Evolutionary conservation across 306 rosid genomes (phyloP).

Genomic region (Albizia julibrissin): DNA sequence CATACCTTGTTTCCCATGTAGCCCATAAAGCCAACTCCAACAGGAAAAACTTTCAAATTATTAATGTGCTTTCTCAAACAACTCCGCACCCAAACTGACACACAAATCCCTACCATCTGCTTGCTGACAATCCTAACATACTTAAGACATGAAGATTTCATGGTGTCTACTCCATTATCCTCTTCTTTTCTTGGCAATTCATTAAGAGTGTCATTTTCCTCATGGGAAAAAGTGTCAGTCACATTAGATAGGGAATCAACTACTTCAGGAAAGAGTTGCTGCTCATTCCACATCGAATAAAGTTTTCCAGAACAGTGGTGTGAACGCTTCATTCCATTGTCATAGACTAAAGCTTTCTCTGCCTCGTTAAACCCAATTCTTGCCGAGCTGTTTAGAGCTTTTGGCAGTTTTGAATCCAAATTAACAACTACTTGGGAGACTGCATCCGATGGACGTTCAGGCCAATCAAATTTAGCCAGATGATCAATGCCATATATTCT

Average conservation of each 20-base stretch:
- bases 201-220: slow-evolving; percentile 54
- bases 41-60: slow-evolving; percentile 84
- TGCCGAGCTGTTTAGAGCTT: slow-evolving; percentile 68
- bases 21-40: slow-evolving; percentile 97
- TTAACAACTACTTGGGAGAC: slow-evolving; percentile 49
- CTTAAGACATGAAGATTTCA: slow-evolving; percentile 38
- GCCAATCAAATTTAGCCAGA: slow-evolving; percentile 74
- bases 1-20: slow-evolving; percentile 96
- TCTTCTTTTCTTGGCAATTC: slow-evolving; percentile 44
- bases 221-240: slow-evolving; percentile 51
- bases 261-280: slow-evolving; percentile 43
- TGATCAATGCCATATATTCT: slow-evolving; percentile 62
- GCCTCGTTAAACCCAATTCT: slow-evolving; percentile 52
- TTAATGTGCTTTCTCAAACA: slow-evolving; percentile 79
- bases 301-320: slow-evolving; percentile 69
- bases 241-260: slow-evolving; percentile 47
- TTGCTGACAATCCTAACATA: slow-evolving; percentile 84
- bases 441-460: slow-evolving; percentile 73
- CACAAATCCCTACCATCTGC: slow-evolving; percentile 96
- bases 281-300: slow-evolving; percentile 49
- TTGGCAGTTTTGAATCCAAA: slow-evolving; percentile 59
- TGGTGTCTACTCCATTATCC: slow-evolving; percentile 18
- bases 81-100: slow-evolving; percentile 91
- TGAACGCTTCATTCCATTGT: slow-evolving; percentile 49
- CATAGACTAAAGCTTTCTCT: slow-evolving; percentile 43